phyloP scores from a whole-genome alignment of 495 filamentous ascomycete species.

The Aspergillus cristatus region DNA sequence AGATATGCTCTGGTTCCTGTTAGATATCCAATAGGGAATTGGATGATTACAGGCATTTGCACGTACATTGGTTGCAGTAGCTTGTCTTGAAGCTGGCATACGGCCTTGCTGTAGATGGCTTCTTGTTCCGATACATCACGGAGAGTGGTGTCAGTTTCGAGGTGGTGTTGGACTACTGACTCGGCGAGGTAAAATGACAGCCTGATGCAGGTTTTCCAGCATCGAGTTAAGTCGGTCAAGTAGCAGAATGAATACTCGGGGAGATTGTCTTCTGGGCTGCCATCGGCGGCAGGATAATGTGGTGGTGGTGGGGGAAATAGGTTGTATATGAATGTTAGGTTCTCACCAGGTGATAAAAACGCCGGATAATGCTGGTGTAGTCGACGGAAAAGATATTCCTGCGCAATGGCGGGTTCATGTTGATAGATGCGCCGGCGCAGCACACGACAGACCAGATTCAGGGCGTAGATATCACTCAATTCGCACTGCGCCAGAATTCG shows the following conservation, averaged over 20 bases:
- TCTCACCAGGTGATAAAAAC: conserved; percentile 13
- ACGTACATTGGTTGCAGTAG: conserved; percentile 18
- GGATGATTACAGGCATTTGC: no score
- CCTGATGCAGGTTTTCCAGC: conserved; percentile 22
- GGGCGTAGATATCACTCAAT: conserved; percentile 13
- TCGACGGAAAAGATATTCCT: conserved; percentile 12
- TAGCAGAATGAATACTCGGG: conserved; percentile 25
- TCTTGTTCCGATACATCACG: conserved; percentile 24
- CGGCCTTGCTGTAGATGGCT: conserved; percentile 17
- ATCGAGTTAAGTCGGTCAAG: conserved; percentile 16
- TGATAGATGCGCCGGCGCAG: conserved; percentile 13
- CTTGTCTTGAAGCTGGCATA: conserved; percentile 15
- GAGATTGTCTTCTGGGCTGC: conserved; percentile 6
- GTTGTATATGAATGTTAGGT: conserved; percentile 19
- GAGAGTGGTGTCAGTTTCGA: conserved; percentile 18
- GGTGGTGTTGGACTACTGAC: conserved; percentile 16
- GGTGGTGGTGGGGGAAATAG: conserved; percentile 25
- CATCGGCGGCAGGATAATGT: conserved; percentile 9
- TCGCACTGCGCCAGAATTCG: conserved; percentile 13
- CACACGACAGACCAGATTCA: conserved; percentile 16
- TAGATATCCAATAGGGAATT: neutral
- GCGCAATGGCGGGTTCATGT: conserved; percentile 16
- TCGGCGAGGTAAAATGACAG: conserved; percentile 21
- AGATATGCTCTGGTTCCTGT: conserved; percentile 14
- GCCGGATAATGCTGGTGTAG: neutral